Base-by-base conservation (phyloP, 352 stramenopile genomes). In the Phytopythium montanum region DNA sequence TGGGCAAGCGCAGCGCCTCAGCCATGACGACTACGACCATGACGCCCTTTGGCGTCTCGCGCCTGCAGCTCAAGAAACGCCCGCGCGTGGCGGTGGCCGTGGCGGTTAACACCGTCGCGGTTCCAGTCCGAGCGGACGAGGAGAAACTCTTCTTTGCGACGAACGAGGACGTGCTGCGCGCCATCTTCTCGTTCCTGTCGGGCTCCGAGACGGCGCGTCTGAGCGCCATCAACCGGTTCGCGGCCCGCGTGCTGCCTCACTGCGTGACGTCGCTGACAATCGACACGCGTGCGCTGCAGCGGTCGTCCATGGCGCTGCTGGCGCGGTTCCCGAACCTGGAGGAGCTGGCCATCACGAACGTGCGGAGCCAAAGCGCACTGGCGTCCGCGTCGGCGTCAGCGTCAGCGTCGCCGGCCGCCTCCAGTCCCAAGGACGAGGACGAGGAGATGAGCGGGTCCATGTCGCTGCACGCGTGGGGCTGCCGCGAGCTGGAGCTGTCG, bases 391-490 rank as follows among this genome's bases (percentile, higher is more conserved):
- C n/a, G n/a, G n/a, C 28, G 26, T 36, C 31, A 10, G 31, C 31
- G 7, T 6, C 31, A 10, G 3, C 31, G 31, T 36, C 31, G 31
- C 31, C 12, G 26, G 41, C 48, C 12, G 18, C 7, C 82, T 70
- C 56, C 76, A 87, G 57, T 72, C 83, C 59, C 68, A 82, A 66
- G 72, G 5, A 75, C 75, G 3, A 31, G 50, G 50, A 56, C 14
- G 31, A 31, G 23, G 23, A 50, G 23, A 23, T 6, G 21, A 10
- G 23, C 3, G 23, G 23, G 13, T 31, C 18, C 31, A 56, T 45
- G 50, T 75, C 82, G 52, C 74, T 92, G 21, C 82, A 92, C 41
- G 82, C 82, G 9, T 92, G 82, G 82, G 82, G 76, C 29, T 92
- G 82, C 66, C 84, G 69, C 52, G 82, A 92, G 56, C 70, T 92